Evolutionary conservation across 2,329 filamentous ascomycete genomes (phyloP).

Genomic region (Fusarium pseudoanthophilum): DNA sequence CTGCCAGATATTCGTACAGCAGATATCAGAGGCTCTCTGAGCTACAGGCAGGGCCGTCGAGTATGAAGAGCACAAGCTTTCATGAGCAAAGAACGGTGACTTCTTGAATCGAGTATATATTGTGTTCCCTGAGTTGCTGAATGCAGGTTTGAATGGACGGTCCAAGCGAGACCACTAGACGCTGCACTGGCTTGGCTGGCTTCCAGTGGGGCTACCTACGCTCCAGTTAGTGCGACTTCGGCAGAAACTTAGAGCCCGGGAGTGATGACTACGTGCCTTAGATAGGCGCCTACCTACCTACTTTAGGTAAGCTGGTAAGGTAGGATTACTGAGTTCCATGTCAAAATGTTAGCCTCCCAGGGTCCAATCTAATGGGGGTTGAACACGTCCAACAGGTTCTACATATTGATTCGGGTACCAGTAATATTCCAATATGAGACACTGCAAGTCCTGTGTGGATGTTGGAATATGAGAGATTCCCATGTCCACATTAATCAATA

Average conservation of each 20-base stretch:
- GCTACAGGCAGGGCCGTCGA: neutral
- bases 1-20: slow-evolving; percentile 7
- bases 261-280: neutral
- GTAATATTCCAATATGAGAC: neutral
- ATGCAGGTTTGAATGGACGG: slow-evolving; percentile 6
- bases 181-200: neutral
- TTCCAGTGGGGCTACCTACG: slow-evolving; percentile 34
- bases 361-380: slow-evolving; percentile 14
- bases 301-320: neutral
- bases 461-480: neutral
- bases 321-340: neutral
- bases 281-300: neutral
- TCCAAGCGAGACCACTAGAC: slow-evolving; percentile 7
- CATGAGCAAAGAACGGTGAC: slow-evolving; percentile 2
- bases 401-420: neutral
- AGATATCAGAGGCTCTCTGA: neutral
- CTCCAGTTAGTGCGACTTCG: slow-evolving; percentile 32
- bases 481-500: neutral
- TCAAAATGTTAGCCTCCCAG: slow-evolving; percentile 33
- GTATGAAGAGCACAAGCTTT: neutral
- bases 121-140: slow-evolving; percentile 5
- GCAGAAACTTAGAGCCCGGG: slow-evolving; percentile 1
- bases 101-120: neutral
- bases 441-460: neutral
- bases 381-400: neutral